These are phyloP conservation scores for Pseudevernia furfuracea DNA, from an alignment of 495 filamentous ascomycete species.

Conservation along the genomic window DNA sequence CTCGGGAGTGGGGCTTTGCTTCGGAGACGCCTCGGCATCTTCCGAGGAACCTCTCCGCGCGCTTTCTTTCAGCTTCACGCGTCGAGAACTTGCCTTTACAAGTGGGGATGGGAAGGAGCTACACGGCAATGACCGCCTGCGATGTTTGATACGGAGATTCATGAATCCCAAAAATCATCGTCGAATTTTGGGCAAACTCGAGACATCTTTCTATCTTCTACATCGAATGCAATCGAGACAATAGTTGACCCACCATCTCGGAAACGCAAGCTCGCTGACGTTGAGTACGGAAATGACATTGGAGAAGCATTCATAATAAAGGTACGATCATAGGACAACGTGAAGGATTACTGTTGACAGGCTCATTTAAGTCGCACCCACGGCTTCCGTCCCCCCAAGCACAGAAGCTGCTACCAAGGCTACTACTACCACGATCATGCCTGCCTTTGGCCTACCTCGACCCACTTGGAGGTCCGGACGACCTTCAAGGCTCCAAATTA, in stretches of 20 bases:
- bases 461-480: neutral
- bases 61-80: constrained; percentile 2
- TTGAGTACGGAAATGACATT: neutral
- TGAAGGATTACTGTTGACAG: neutral
- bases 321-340: constrained; percentile 1
- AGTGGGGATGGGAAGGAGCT: neutral
- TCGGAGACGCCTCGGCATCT: neutral
- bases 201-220: neutral
- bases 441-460: constrained; percentile 25
- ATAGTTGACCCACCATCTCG: constrained; percentile 2
- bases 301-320: constrained; percentile 21
- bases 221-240: neutral
- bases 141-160: constrained; percentile 4
- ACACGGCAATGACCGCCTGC: constrained; percentile 4
- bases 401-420: constrained; percentile 16
- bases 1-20: too few relatives aligned
- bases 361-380: constrained; percentile 4
- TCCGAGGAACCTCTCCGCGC: neutral
- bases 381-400: constrained; percentile 3
- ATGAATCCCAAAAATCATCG: neutral
- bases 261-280: constrained; percentile 23
- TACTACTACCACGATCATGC: constrained; percentile 19
- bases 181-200: neutral
- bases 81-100: constrained; percentile 4
- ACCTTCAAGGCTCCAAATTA: constrained; percentile 1